Percentiles rank a stretch among this genome's conserved stretches.
phyloP scores from a whole-genome alignment of 768 basidiomycete genomes.

The Postia placenta region DNA sequence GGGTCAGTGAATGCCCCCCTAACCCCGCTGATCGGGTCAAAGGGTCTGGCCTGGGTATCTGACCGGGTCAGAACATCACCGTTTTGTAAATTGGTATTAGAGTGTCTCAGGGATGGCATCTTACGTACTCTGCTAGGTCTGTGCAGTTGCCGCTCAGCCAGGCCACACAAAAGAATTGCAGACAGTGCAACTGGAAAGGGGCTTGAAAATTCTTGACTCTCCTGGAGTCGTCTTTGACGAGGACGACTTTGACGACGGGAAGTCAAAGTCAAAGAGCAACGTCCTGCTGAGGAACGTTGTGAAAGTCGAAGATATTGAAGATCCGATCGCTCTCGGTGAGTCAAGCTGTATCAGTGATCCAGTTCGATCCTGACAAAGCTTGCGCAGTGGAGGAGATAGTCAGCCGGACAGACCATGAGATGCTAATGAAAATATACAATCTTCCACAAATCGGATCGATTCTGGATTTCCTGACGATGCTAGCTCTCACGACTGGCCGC shows the following conservation, averaged over 20 bases:
- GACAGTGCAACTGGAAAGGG: conserved; percentile 87
- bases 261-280: conserved; percentile 39
- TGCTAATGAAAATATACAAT: conserved; percentile 81
- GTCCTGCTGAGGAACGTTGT: conserved; percentile 83
- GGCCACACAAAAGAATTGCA: conserved; percentile 93
- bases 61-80: no score
- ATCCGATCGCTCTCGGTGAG: conserved; percentile 85
- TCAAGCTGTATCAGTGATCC: conserved; percentile 4
- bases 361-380: background rate
- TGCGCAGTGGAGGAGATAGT: conserved; percentile 81
- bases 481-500: conserved; percentile 77
- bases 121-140: conserved; percentile 47
- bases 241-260: conserved; percentile 47
- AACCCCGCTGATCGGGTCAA: no score
- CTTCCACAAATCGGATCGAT: conserved; percentile 69
- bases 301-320: conserved; percentile 85
- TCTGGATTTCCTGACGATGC: conserved; percentile 84
- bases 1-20: background rate
- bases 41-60: no score
- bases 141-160: conserved; percentile 89
- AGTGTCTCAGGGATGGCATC: background rate
- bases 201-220: conserved; percentile 88
- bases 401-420: conserved; percentile 56
- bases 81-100: no score
- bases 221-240: conserved; percentile 97